Percentiles rank a stretch among this genome's conserved stretches.
Evolutionary conservation across 164 flowering plant species (phyloP).

Genomic region (Magnolia officinalis): DNA sequence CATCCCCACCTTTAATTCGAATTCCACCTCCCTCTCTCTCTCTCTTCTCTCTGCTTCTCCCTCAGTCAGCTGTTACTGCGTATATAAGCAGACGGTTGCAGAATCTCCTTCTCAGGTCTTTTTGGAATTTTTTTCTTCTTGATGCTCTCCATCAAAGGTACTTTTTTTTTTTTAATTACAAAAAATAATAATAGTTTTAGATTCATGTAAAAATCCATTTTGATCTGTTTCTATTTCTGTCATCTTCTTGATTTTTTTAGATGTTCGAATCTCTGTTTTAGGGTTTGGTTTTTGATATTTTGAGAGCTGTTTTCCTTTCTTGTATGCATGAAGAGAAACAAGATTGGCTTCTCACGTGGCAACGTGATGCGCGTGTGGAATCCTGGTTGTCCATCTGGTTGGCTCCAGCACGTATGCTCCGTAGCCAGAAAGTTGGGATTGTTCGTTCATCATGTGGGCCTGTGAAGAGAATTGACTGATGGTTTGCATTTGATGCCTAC

Average conservation of each 20-base stretch:
- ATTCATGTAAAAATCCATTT: neutral
- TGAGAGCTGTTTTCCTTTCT: neutral
- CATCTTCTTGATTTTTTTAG: neutral
- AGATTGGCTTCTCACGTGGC: too few relatives aligned
- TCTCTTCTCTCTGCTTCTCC: neutral
- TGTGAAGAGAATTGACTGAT: too few relatives aligned
- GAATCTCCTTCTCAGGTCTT: neutral
- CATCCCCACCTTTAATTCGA: neutral
- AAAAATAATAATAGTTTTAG: too few relatives aligned
- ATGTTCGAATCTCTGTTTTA: neutral
- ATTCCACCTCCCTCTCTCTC: neutral
- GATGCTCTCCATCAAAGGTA: neutral
- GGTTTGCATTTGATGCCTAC: too few relatives aligned
- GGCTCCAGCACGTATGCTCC: too few relatives aligned
- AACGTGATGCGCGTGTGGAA: too few relatives aligned
- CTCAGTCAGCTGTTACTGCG: neutral
- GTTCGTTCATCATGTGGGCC: too few relatives aligned
- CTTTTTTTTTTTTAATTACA: neutral
- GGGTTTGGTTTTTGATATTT: neutral
- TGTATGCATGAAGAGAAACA: too few relatives aligned
- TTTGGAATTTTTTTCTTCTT: neutral
- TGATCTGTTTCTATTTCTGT: neutral
- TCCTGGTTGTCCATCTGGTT: too few relatives aligned
- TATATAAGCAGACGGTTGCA: neutral
- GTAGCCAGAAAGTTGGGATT: too few relatives aligned